phyloP scores from a whole-genome alignment of 2,329 filamentous ascomycete species.

The Colletotrichum sp. region DNA sequence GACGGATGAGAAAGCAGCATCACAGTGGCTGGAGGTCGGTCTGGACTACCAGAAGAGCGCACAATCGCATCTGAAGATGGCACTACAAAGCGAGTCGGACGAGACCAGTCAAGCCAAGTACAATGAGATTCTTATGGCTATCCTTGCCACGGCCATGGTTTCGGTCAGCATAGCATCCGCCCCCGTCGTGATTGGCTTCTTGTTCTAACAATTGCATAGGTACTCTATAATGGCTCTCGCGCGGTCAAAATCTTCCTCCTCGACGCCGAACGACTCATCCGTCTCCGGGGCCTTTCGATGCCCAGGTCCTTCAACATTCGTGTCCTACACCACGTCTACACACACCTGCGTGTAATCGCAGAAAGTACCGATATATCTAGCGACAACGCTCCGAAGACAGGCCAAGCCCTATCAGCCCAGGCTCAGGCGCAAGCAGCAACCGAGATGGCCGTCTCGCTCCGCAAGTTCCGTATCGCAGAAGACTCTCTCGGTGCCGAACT shows the following conservation, averaged over 20 bases:
- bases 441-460: constrained; percentile 14
- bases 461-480: constrained; percentile 33
- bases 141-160: constrained; percentile 34
- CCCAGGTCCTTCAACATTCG: constrained; percentile 45
- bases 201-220: neutral
- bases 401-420: neutral
- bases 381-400: neutral
- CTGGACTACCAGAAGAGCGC: constrained; percentile 32
- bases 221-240: constrained; percentile 12
- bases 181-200: neutral
- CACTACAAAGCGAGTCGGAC: constrained; percentile 35
- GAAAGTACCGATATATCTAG: constrained; percentile 37
- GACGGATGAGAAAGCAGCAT: constrained; percentile 7
- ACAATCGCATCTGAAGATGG: constrained; percentile 35
- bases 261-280: constrained; percentile 49
- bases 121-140: constrained; percentile 48
- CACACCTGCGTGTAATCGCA: constrained; percentile 47
- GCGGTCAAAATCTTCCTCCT: constrained; percentile 30
- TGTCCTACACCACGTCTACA: constrained; percentile 52
- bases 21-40: constrained; percentile 33
- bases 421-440: neutral
- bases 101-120: constrained; percentile 42
- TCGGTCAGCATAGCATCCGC: constrained; percentile 11
- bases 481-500: constrained; percentile 24
- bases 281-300: constrained; percentile 39